These are phyloP conservation scores for Triticum turgidum DNA, from an alignment of 176 grass and related monocot species.

Conservation along the genomic window DNA sequence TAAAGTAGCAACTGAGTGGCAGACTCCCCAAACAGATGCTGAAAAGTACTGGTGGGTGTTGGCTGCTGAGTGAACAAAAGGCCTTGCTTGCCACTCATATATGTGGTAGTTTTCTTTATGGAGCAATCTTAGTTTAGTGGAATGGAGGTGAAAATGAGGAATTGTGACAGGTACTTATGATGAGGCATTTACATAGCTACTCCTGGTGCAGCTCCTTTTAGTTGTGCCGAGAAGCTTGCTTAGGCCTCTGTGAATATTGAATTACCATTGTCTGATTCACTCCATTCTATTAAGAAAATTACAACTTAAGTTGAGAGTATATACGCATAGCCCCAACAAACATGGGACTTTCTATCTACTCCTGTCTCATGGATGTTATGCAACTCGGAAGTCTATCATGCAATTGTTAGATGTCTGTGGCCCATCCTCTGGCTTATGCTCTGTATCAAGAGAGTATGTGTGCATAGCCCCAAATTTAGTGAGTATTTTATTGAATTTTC, in stretches of 20 bases:
- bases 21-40: neutral
- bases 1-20: neutral
- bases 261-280: slow-evolving; percentile 29
- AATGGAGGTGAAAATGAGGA: slow-evolving; percentile 66
- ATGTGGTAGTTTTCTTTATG: neutral
- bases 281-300: slow-evolving; percentile 7
- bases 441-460: neutral
- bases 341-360: neutral
- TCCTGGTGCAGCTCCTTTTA: slow-evolving; percentile 30
- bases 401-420: neutral
- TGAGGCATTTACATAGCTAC: slow-evolving; percentile 15
- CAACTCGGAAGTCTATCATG: neutral
- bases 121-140: neutral
- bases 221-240: slow-evolving; percentile 36
- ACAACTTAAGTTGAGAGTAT: neutral
- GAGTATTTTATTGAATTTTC: neutral
- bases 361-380: neutral
- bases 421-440: neutral
- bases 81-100: neutral
- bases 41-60: neutral
- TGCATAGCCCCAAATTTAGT: neutral
- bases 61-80: neutral
- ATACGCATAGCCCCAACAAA: neutral
- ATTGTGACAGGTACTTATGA: slow-evolving; percentile 46
- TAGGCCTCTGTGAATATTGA: slow-evolving; percentile 27